A percentile compares a stretch with the other conserved stretches of the same genome.
Conservation (phyloP, 2,329 filamentous ascomycete genomes). For the Aspergillus vadensis region DNA sequence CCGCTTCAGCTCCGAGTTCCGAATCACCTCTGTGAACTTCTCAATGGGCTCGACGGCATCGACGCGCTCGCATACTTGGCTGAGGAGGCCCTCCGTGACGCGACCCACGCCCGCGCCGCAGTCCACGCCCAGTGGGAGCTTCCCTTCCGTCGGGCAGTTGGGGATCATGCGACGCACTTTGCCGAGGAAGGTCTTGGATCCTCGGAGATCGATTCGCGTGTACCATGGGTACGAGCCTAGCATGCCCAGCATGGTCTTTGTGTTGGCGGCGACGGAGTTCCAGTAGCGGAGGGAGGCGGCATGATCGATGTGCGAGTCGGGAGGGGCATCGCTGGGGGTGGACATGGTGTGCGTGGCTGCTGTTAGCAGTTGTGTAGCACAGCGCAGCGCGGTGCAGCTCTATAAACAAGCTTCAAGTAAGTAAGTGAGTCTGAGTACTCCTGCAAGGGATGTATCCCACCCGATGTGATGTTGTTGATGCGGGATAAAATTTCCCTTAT, state of each 20-base stretch:
- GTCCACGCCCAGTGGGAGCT: conserved; percentile 52
- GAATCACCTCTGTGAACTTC: conserved; percentile 72
- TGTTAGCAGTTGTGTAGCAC: too few species aligned
- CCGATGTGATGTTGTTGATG: background rate
- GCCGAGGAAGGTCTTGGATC: conserved; percentile 66
- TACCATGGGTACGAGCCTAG: conserved; percentile 72
- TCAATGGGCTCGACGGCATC: conserved; percentile 84
- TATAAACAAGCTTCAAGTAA: background rate
- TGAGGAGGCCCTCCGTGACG: conserved; percentile 76
- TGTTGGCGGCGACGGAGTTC: conserved; percentile 39
- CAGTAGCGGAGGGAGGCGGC: conserved; percentile 41
- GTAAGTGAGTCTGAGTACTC: background rate
- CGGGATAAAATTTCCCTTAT: background rate
- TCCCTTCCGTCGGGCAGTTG: conserved; percentile 16
- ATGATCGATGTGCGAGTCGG: conserved; percentile 34
- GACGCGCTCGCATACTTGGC: conserved; percentile 67
- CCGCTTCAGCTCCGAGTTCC: conserved; percentile 36
- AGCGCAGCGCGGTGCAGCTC: background rate
- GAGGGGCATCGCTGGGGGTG: conserved; percentile 2
- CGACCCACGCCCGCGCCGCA: conserved; percentile 76
- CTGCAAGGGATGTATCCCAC: background rate
- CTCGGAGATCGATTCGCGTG: conserved; percentile 69
- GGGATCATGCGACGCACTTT: conserved; percentile 55
- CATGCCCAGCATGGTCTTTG: conserved; percentile 57
- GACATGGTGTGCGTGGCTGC: background rate